Evolutionary conservation across 176 grass and related monocot genomes (phyloP).

Genomic region (Oryza meyeriana): DNA sequence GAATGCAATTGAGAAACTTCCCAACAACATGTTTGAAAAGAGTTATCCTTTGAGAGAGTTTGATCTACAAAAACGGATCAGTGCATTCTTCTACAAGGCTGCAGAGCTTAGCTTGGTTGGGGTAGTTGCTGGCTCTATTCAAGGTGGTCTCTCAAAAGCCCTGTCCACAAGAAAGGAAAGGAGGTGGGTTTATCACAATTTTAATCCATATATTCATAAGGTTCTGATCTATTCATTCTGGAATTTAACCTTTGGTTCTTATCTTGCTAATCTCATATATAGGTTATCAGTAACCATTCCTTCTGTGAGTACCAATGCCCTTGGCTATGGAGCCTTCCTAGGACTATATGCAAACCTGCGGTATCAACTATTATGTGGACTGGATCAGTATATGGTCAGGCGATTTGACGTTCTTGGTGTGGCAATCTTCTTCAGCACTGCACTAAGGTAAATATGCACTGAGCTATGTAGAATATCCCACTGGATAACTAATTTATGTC

Average conservation of each 20-base stretch:
- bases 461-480: not conserved
- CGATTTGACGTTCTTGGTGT: conserved; percentile 96
- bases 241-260: not conserved
- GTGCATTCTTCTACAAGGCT: conserved; percentile 83
- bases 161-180: conserved; percentile 62
- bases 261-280: conserved; percentile 20
- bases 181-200: conserved; percentile 42
- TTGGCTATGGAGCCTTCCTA: conserved; percentile 94
- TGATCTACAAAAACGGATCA: conserved; percentile 75
- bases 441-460: conserved; percentile 61
- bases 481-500: not conserved
- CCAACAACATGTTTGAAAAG: conserved; percentile 96
- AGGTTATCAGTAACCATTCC: conserved; percentile 85
- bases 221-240: conserved; percentile 26
- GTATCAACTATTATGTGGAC: conserved; percentile 81
- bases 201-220: conserved; percentile 17
- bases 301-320: conserved; percentile 68
- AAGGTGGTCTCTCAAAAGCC: conserved; percentile 68
- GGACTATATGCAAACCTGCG: conserved; percentile 87
- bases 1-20: conserved; percentile 97
- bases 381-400: conserved; percentile 67
- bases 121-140: conserved; percentile 65
- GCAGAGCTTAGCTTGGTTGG: conserved; percentile 88
- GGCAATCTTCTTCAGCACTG: conserved; percentile 74
- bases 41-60: conserved; percentile 96